phyloP scores from a whole-genome alignment of 106 monocot species.

The Allium cepa region DNA sequence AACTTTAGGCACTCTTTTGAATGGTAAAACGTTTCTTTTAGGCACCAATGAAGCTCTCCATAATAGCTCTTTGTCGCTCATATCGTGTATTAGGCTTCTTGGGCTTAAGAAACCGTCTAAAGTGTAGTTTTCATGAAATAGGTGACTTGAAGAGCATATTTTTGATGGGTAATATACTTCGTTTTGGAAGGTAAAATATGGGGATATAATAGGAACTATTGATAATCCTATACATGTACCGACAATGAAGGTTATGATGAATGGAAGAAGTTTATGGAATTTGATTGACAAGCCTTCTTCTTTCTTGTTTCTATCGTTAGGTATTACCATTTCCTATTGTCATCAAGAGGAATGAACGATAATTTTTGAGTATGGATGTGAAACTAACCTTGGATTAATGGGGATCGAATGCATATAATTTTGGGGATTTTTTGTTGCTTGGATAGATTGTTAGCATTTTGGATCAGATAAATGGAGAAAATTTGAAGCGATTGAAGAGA shows the following conservation, averaged over 20 bases:
- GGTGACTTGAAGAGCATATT: conserved; percentile 24
- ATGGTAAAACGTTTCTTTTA: conserved; percentile 52
- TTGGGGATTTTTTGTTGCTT: too few relatives aligned
- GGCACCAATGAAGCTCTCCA: conserved; percentile 89
- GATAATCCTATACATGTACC: conserved; percentile 57
- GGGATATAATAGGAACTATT: conserved; percentile 27
- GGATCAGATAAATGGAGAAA: too few relatives aligned
- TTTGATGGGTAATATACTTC: conserved; percentile 51
- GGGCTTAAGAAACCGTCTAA: conserved; percentile 51
- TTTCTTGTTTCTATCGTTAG: not conserved
- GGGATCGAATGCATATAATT: too few relatives aligned
- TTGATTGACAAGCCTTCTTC: conserved; percentile 8
- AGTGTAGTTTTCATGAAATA: conserved; percentile 18
- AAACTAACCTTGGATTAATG: too few relatives aligned
- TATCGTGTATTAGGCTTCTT: conserved; percentile 32
- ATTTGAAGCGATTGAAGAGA: too few relatives aligned
- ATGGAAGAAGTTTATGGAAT: conserved; percentile 39
- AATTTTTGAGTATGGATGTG: too few relatives aligned
- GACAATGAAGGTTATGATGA: conserved; percentile 56
- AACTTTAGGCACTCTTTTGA: conserved; percentile 71
- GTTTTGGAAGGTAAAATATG: conserved; percentile 27
- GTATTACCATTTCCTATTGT: not conserved
- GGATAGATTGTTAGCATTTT: too few relatives aligned
- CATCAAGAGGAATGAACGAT: too few relatives aligned
- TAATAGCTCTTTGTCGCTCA: conserved; percentile 78